Base-by-base conservation (phyloP, 257 asterid species). In the Jacaranda mimosifolia region DNA sequence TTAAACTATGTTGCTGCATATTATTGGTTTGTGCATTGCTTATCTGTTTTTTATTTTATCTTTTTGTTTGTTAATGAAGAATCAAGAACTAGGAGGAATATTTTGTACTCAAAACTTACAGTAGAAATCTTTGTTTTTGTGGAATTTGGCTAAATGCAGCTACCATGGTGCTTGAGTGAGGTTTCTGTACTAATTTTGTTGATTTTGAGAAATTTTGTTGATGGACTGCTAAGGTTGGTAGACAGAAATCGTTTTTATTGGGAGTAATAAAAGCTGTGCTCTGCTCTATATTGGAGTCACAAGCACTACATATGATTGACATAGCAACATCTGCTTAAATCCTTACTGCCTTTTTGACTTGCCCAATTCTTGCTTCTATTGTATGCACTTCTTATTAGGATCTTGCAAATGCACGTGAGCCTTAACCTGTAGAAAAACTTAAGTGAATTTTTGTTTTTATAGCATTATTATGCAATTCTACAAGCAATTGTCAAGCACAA, bases 21-120 rank as follows among this genome's bases (percentile, higher is more conserved):
- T 81, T 18, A 48, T 56, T 49, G 46, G 32, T 53, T 59, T 75
- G 11, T 65, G 66, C n/a, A 49, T 62, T 73, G 32, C 15, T 14
- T 42, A 5, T 42, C 46, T 42, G 46, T 42, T 49, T 17, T 53
- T 42, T 42, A 9, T 6, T 51, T 17, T 26, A 57, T 75, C 9
- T 71, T n/a, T 36, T 45, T 64, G 46, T 42, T 42, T 36, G 9
- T 52, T 32, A 18, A 63, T 53, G 49, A 5, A 13, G 38, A 55
- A 72, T 40, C 56, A 78, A 32, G 68, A 74, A 62, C n/a, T 46
- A 55, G 36, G 63, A 59, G 43, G 49, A 18, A 12, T 35, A 32
- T 56, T 32, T 40, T 59, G 42, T 55, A 57, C 9, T 59, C 4
- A 42, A 1, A 11, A 14, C 14, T 4, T 43, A 52, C n/a, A 42